Evolutionary conservation across 805 yeast genomes (phyloP).

Genomic region (Pichia pseudocactophila): DNA sequence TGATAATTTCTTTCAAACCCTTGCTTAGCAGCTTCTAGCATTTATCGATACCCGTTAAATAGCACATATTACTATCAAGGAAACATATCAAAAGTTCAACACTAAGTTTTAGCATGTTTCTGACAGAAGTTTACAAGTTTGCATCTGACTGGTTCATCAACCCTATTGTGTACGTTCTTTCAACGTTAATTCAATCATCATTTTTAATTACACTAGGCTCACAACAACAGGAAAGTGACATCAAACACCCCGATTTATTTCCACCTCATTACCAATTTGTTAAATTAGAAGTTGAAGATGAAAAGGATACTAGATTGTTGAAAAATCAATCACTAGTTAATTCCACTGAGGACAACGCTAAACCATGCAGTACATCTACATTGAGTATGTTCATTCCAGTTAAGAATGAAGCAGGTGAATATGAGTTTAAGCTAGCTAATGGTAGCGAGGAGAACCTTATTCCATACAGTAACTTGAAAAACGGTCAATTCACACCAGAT

Average conservation of each 20-base stretch:
- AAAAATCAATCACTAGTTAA: background rate
- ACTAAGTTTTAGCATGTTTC: no score
- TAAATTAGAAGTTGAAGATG: background rate
- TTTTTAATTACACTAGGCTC: background rate
- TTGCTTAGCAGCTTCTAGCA: no score
- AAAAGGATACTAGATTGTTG: no score
- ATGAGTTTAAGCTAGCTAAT: conserved; percentile 41
- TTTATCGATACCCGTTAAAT: no score
- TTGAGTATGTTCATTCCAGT: conserved; percentile 40
- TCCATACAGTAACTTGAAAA: conserved; percentile 3
- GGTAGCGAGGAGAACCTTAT: conserved; percentile 27
- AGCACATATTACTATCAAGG: no score
- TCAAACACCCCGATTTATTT: conserved; percentile 1
- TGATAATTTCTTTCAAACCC: no score
- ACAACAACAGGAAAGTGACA: background rate
- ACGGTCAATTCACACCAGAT: background rate
- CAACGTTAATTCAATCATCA: background rate
- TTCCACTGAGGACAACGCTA: background rate
- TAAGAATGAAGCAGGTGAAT: conserved; percentile 44
- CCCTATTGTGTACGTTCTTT: background rate
- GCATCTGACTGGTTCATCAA: background rate
- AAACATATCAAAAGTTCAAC: no score
- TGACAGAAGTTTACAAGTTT: no score
- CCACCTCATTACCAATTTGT: background rate
- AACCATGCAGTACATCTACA: conserved; percentile 36